phyloP scores from a whole-genome alignment of 495 filamentous ascomycete species.

The Aspergillus wentii region DNA sequence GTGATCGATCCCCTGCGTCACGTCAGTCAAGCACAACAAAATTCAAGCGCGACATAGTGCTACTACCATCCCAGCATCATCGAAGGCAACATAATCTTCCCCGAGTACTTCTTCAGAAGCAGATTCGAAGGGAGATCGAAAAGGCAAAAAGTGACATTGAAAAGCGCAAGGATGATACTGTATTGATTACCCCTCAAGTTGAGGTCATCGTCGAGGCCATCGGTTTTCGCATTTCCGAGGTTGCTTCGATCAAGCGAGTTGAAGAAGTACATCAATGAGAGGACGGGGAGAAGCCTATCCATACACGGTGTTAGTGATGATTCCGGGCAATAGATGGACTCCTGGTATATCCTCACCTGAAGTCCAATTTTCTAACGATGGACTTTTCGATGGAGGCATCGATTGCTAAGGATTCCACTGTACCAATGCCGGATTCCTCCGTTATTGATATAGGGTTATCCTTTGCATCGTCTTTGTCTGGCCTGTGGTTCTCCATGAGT shows the following conservation, averaged over 20 bases:
- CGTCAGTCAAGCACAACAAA: too few species aligned
- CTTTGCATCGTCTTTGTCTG: too few species aligned
- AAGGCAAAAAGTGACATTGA: slow-evolving; percentile 63
- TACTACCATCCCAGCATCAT: slow-evolving; percentile 10
- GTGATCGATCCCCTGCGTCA: slow-evolving; percentile 2
- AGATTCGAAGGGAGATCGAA: slow-evolving; percentile 53
- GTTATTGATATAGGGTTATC: background rate
- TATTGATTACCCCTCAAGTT: slow-evolving; percentile 51
- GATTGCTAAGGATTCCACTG: background rate
- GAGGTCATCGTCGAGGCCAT: slow-evolving; percentile 39
- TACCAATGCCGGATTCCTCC: background rate
- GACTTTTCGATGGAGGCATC: slow-evolving; percentile 3
- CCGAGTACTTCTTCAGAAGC: slow-evolving; percentile 52
- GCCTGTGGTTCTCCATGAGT: too few species aligned
- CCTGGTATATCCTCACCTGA: background rate
- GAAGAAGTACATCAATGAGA: slow-evolving; percentile 49
- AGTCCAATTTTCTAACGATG: slow-evolving; percentile 5
- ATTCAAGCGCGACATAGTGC: too few species aligned
- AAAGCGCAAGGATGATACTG: slow-evolving; percentile 56
- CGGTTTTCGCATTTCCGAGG: slow-evolving; percentile 59
- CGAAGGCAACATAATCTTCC: slow-evolving; percentile 21
- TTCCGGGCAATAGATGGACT: too few species aligned
- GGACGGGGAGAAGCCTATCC: slow-evolving; percentile 26
- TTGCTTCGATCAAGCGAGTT: slow-evolving; percentile 53
- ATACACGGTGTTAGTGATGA: too few species aligned